These are phyloP conservation scores for Dioscorea dumetorum DNA, from an alignment of 106 monocot species.

Conservation along the genomic window DNA sequence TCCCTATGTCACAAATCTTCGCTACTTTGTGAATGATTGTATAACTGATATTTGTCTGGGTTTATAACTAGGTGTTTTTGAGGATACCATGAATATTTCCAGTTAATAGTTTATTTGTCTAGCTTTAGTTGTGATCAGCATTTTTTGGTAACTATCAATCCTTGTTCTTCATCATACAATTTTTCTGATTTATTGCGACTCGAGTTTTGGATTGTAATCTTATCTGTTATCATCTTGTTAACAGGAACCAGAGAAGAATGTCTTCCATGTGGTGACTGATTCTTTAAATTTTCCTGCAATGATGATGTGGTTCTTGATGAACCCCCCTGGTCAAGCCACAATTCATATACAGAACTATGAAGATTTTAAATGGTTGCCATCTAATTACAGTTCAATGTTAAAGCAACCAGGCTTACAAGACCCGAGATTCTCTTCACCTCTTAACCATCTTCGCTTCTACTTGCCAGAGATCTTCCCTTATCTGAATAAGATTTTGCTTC, in stretches of 20 bases:
- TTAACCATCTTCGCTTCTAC: conserved; percentile 88
- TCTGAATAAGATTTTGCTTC: conserved; percentile 61
- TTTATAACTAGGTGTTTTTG: no score
- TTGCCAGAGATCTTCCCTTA: conserved; percentile 78
- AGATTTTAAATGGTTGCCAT: conserved; percentile 51
- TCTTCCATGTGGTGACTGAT: conserved; percentile 90
- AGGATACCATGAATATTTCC: no score
- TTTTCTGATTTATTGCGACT: no score
- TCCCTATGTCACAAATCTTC: no score
- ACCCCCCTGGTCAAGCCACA: conserved; percentile 47
- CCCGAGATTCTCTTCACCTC: conserved; percentile 56
- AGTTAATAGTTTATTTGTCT: no score
- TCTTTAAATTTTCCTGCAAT: conserved; percentile 78
- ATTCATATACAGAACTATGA: conserved; percentile 59
- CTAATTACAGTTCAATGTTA: conserved; percentile 38
- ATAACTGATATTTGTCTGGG: no score
- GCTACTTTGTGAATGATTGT: no score
- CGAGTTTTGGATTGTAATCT: no score
- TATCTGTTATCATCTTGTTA: neutral
- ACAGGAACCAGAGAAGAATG: conserved; percentile 68
- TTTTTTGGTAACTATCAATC: no score
- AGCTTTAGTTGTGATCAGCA: no score
- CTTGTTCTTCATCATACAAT: no score
- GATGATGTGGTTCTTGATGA: conserved; percentile 82
- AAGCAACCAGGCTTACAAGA: conserved; percentile 32